Conservation (phyloP, 345 rosid species). For the Eucalyptus guilfoylei region DNA sequence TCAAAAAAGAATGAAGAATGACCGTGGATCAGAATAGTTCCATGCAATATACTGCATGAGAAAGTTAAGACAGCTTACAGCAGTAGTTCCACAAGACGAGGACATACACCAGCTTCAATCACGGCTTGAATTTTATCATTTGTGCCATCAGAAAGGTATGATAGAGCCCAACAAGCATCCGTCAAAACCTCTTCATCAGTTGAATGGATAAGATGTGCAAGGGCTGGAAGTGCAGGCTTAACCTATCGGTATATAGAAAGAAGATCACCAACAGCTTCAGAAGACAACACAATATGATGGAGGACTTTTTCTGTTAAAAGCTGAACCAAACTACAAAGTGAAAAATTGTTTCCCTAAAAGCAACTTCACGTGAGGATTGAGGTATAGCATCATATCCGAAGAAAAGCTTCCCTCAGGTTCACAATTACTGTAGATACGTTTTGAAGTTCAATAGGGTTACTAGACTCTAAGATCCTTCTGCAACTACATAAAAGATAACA, state of each 20-base stretch:
- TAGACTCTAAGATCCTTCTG: background rate
- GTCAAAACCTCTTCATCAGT: slow-evolving; percentile 41
- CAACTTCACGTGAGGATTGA: background rate
- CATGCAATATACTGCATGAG: background rate
- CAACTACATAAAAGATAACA: background rate
- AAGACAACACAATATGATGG: background rate
- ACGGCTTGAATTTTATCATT: slow-evolving; percentile 46
- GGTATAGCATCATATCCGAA: background rate
- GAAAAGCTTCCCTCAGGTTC: background rate
- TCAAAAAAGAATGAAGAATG: background rate
- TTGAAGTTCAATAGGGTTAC: background rate
- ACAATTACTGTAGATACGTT: background rate
- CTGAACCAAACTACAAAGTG: background rate
- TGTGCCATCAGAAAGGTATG: slow-evolving; percentile 39
- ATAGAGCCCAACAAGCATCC: slow-evolving; percentile 45
- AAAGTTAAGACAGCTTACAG: slow-evolving; percentile 4
- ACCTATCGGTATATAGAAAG: slow-evolving; percentile 1
- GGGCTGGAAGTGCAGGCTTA: slow-evolving; percentile 41
- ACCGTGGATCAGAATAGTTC: background rate
- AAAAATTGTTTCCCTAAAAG: background rate
- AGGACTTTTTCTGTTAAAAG: background rate
- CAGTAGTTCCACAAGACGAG: slow-evolving; percentile 30
- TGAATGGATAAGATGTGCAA: slow-evolving; percentile 29
- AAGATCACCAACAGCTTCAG: background rate
- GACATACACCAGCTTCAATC: slow-evolving; percentile 31